Conservation (phyloP, 176 grass and related monocot species). For the Pharus latifolius region DNA sequence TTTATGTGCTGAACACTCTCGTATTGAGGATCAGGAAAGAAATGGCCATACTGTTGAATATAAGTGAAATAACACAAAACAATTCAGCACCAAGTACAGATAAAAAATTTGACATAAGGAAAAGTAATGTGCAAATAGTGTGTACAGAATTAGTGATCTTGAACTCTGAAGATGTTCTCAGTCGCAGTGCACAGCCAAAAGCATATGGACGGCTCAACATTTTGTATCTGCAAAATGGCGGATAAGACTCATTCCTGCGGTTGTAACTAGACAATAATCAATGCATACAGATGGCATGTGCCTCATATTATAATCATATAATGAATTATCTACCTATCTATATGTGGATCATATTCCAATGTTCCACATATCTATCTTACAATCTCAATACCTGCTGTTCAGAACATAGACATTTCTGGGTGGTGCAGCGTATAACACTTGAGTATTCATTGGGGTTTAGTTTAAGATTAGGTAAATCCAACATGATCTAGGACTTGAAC, state of each 20-base stretch:
- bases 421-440: background rate
- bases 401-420: background rate
- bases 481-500: background rate
- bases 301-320: background rate
- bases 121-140: constrained; percentile 5
- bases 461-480: background rate
- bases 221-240: constrained; percentile 45
- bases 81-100: constrained; percentile 1
- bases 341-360: background rate
- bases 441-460: background rate
- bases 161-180: constrained; percentile 94
- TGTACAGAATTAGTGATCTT: constrained; percentile 78
- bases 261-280: constrained; percentile 16
- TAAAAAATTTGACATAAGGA: background rate
- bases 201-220: constrained; percentile 94
- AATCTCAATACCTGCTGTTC: background rate
- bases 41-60: constrained; percentile 89
- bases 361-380: background rate
- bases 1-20: constrained; percentile 96
- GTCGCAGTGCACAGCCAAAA: constrained; percentile 80
- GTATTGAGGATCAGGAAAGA: constrained; percentile 97
- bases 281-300: background rate
- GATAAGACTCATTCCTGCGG: background rate
- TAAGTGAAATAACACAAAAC: constrained; percentile 1
- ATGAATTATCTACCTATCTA: background rate